A percentile compares a stretch with the other conserved stretches of the same genome.
phyloP scores from a whole-genome alignment of 73 alveolate species.

The Vitrella brassicaformis region DNA sequence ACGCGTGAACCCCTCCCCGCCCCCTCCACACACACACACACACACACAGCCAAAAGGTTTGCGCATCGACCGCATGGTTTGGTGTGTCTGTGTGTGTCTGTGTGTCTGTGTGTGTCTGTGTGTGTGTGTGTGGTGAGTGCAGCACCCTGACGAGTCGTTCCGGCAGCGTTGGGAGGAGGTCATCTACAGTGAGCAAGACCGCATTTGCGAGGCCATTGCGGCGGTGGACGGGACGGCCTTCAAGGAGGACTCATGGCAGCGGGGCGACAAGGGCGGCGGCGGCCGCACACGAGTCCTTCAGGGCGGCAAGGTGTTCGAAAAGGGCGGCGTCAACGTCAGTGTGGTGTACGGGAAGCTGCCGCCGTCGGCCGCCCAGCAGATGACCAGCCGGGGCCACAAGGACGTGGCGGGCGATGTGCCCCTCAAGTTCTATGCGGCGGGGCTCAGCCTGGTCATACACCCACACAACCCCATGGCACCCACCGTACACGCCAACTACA shows the following conservation, averaged over 20 bases:
- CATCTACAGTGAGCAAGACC: not conserved
- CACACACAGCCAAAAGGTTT: too few relatives aligned
- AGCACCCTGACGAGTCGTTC: not conserved
- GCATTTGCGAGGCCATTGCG: constrained; percentile 6
- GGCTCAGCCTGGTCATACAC: constrained; percentile 61
- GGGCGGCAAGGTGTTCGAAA: constrained; percentile 40
- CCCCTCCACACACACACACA: too few relatives aligned
- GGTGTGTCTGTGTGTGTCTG: too few relatives aligned
- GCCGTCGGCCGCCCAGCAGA: constrained; percentile 8
- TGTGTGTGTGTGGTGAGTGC: too few relatives aligned
- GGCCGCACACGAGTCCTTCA: constrained; percentile 17
- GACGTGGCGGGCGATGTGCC: not conserved
- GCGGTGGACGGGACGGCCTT: constrained; percentile 5
- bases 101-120: too few relatives aligned
- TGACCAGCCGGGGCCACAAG: constrained; percentile 18
- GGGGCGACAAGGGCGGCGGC: constrained; percentile 8
- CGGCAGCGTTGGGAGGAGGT: not conserved
- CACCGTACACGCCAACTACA: constrained; percentile 64
- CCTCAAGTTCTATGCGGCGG: constrained; percentile 49
- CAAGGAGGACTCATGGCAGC: constrained; percentile 8
- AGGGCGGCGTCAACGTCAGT: constrained; percentile 43
- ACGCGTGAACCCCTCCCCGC: too few relatives aligned
- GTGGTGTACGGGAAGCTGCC: constrained; percentile 9
- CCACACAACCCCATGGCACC: constrained; percentile 64
- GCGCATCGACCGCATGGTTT: too few relatives aligned